Conservation (phyloP, 306 rosid species). For the Castanopsis chinensis region DNA sequence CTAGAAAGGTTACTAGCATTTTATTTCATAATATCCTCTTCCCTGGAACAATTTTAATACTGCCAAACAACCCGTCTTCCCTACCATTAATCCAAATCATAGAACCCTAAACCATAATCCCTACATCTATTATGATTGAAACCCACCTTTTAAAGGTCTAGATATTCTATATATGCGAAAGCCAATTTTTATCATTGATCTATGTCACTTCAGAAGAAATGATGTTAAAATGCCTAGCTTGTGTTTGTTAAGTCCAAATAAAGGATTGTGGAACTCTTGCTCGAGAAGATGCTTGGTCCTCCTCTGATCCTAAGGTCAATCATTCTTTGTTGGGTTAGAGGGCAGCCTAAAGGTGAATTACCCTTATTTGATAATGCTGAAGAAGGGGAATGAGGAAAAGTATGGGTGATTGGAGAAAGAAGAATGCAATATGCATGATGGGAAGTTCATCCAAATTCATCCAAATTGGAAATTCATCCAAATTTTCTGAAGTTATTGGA, state of each 20-base stretch:
- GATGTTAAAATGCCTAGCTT: neutral
- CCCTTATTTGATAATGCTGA: neutral
- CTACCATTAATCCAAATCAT: neutral
- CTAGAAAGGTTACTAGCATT: neutral
- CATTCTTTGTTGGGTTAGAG: neutral
- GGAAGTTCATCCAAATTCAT: neutral
- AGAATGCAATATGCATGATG: neutral
- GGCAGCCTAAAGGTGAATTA: neutral
- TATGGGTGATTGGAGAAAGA: neutral
- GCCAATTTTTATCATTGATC: neutral
- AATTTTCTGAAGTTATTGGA: neutral
- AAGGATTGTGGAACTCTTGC: neutral
- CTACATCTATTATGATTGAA: neutral
- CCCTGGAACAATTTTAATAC: neutral
- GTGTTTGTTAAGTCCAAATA: neutral
- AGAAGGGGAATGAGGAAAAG: neutral
- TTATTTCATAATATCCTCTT: neutral
- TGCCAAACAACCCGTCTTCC: neutral
- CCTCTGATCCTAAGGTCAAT: neutral
- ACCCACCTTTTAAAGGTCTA: too few species aligned
- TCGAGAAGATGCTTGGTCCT: neutral
- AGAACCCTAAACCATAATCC: neutral
- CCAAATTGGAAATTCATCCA: too few species aligned
- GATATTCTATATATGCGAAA: neutral
- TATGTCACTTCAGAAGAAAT: neutral